These are phyloP conservation scores for Hygrophila difformis DNA, from an alignment of 257 asterid species.

Conservation along the genomic window DNA sequence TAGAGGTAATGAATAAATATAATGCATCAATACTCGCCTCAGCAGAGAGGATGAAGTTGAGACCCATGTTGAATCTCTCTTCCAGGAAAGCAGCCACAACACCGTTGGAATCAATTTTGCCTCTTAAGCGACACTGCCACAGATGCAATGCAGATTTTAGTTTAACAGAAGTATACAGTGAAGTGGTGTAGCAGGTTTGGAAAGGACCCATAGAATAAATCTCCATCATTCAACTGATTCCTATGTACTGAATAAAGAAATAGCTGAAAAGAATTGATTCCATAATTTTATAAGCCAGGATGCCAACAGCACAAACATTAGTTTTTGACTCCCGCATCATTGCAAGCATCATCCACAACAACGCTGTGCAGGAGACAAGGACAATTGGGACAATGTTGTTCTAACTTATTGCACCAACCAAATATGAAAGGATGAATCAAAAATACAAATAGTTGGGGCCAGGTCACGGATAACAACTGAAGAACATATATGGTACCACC, in stretches of 20 bases:
- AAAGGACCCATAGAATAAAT: too few species aligned
- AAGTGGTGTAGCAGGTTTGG: too few species aligned
- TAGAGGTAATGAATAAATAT: not conserved
- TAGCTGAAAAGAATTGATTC: too few species aligned
- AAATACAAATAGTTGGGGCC: too few species aligned
- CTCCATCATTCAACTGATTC: too few species aligned
- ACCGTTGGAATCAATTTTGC: constrained; percentile 86
- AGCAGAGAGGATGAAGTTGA: constrained; percentile 84
- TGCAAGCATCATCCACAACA: not conserved
- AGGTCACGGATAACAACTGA: too few species aligned
- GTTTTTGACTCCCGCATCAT: too few species aligned
- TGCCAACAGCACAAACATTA: not conserved
- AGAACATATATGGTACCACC: too few species aligned
- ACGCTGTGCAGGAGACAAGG: not conserved
- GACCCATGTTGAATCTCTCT: constrained; percentile 82
- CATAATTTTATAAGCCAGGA: not conserved
- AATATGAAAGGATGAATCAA: too few species aligned
- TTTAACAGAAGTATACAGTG: too few species aligned
- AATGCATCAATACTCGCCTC: constrained; percentile 40
- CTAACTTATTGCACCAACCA: too few species aligned
- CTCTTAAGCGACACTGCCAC: constrained; percentile 84
- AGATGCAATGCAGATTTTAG: not conserved
- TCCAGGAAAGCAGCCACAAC: constrained; percentile 65
- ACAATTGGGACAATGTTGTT: not conserved
- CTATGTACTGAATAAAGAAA: too few species aligned